These are phyloP conservation scores for Kodamaea suecica DNA, from an alignment of 1,139 yeast species.

Conservation along the genomic window DNA sequence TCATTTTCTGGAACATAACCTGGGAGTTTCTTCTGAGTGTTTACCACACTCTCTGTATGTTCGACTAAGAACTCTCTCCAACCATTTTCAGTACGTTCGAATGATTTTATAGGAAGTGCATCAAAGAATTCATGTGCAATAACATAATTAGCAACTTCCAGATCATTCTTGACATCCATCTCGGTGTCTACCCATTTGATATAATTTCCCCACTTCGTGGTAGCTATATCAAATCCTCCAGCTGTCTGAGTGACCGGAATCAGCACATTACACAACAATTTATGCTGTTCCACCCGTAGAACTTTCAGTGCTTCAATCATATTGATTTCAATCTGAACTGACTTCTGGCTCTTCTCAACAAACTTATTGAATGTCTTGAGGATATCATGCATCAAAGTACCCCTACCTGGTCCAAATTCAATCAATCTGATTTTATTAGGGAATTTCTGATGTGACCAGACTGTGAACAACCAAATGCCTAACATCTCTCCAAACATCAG, in stretches of 20 bases:
- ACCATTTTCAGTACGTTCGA: conserved; percentile 57
- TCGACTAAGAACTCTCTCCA: conserved; percentile 82
- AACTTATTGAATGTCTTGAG: conserved; percentile 48
- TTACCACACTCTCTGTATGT: conserved; percentile 41
- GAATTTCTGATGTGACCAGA: conserved; percentile 57
- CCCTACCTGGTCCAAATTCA: conserved; percentile 89
- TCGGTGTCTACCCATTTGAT: conserved; percentile 74
- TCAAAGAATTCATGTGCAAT: conserved; percentile 87
- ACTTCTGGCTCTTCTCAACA: conserved; percentile 22
- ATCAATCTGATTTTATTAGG: conserved; percentile 54
- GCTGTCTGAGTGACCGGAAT: conserved; percentile 11
- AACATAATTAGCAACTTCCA: conserved; percentile 52
- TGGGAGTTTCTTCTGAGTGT: conserved; percentile 33
- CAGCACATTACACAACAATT: conserved; percentile 42
- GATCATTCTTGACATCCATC: conserved; percentile 43
- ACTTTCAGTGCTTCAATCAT: conserved; percentile 74
- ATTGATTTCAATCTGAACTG: conserved; percentile 40
- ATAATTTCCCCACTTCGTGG: conserved; percentile 52
- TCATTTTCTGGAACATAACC: conserved; percentile 7
- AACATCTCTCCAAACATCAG: conserved; percentile 86
- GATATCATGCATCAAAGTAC: conserved; percentile 72
- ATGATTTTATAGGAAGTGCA: conserved; percentile 77
- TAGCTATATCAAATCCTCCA: conserved; percentile 21
- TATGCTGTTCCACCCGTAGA: conserved; percentile 56
- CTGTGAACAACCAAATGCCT: conserved; percentile 67